Conservation (phyloP, 768 basidiomycete genomes). For the Suillus subluteus region DNA sequence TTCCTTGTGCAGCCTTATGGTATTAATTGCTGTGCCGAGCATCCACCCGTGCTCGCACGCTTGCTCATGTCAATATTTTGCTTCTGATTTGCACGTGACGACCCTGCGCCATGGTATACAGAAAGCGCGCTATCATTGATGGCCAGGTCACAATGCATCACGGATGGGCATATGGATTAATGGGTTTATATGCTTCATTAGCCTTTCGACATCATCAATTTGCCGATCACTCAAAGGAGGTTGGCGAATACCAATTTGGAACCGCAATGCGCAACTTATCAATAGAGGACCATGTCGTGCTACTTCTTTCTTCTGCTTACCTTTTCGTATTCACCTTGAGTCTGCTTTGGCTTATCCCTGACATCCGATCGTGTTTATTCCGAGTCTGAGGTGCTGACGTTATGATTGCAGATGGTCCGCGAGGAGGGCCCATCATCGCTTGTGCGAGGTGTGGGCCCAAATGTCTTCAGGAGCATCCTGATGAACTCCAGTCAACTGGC, state of each 20-base stretch:
- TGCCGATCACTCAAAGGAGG: not conserved
- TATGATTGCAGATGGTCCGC: slow-evolving; percentile 67
- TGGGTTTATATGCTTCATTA: not conserved
- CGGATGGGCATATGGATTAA: not conserved
- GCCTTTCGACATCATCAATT: not conserved
- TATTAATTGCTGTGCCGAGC: not conserved
- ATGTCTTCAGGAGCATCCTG: slow-evolving; percentile 81
- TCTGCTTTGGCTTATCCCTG: slow-evolving; percentile 16
- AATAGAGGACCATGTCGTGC: not conserved
- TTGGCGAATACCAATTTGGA: not conserved
- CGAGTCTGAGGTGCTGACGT: not conserved
- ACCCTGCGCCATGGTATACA: not conserved
- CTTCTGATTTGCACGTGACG: not conserved
- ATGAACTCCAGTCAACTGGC: slow-evolving; percentile 95
- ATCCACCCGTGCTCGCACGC: not conserved
- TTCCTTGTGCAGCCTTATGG: not conserved
- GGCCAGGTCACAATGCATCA: not conserved
- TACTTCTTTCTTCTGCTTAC: not conserved
- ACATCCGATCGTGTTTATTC: slow-evolving; percentile 1
- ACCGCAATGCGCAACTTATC: not conserved
- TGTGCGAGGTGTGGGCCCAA: slow-evolving; percentile 77
- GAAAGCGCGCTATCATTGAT: not conserved
- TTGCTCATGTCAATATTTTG: not conserved
- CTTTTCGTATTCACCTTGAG: not conserved
- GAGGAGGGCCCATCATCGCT: slow-evolving; percentile 85